Evolutionary conservation across 345 rosid species (phyloP), one percentile per base, ranked within the genome.

Genomic region (Noccaea caerulescens): DNA sequence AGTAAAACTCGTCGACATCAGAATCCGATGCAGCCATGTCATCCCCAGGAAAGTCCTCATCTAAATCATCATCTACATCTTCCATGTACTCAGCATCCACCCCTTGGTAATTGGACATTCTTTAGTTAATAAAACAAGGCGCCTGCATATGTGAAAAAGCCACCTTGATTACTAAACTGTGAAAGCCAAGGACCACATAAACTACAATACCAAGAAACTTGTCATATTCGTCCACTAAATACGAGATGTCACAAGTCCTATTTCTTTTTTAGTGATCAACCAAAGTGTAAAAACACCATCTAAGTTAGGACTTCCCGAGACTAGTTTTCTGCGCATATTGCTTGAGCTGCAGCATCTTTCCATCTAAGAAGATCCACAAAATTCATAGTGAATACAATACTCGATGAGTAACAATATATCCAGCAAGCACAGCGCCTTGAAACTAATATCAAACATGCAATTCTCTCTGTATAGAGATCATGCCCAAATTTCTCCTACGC

Each of bases 51-150:
- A 82, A 81, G 23, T 88, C 83, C 42, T 82, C 85, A 32, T 85
- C 88, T 7, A 71, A 7, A 52, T 77, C 80, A 9, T 71, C 80
- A 0, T 76, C 80, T 1, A 83, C 82, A 70, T 84, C 92, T 41
- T 82, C 90, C 85, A 79, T 84, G 51, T 80, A 82, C 45, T 85
- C 97, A 36, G 81, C 89, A 77, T 82, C 85, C 18, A 88, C 87
- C 45, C 69, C 87, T 58, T 72, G 92, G 68, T 80, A 79, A 44
- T 86, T 63, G n/a, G 94, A 82, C 97, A 90, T 89, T 10, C 72
- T 5, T n/a, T 4, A 38, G 50, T 51, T 39, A 18, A 39, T n/a
- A 75, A 44, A 47, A 33, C 27, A 23, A 54, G 4, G 14, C 38
- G 76, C 76, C 83, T 72, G 64, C 56, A 57, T 16, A 56, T 38